A percentile compares a stretch with the other conserved stretches of the same genome.
phyloP scores from a whole-genome alignment of 2,329 filamentous ascomycete species.

The Scedosporium apiospermum region DNA sequence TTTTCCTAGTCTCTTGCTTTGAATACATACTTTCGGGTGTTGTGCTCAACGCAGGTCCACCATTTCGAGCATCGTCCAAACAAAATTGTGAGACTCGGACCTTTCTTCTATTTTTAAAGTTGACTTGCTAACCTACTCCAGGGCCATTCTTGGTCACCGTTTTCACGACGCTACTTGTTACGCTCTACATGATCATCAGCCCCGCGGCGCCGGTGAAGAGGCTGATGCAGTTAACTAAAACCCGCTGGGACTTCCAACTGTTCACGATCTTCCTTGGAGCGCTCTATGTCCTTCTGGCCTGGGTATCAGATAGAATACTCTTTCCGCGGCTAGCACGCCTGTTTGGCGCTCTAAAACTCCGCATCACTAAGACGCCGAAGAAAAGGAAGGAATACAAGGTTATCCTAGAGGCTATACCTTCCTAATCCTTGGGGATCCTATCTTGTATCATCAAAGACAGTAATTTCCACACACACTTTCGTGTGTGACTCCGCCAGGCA shows the following conservation, averaged over 20 bases:
- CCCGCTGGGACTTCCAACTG: conserved; percentile 62
- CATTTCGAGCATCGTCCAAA: conserved; percentile 72
- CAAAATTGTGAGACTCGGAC: conserved; percentile 58
- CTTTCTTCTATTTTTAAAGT: background rate
- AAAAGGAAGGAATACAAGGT: conserved; percentile 83
- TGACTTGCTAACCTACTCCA: conserved; percentile 21
- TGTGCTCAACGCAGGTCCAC: conserved; percentile 81
- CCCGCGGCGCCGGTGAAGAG: conserved; percentile 59
- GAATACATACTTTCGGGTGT: conserved; percentile 90
- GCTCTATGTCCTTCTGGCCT: conserved; percentile 59
- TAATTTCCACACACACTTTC: too few species aligned
- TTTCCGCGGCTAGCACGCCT: conserved; percentile 59
- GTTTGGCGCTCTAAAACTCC: conserved; percentile 52
- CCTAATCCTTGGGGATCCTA: background rate
- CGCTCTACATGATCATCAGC: conserved; percentile 70
- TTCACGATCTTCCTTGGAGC: conserved; percentile 64
- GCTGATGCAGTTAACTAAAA: conserved; percentile 78
- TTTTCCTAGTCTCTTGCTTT: conserved; percentile 87
- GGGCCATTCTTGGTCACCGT: conserved; percentile 81
- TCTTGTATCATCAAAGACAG: background rate
- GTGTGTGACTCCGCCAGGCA: too few species aligned
- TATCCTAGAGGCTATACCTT: conserved; percentile 48
- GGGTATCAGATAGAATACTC: conserved; percentile 60
- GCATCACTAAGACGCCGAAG: conserved; percentile 54
- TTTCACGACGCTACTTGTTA: conserved; percentile 53